Base-by-base conservation (phyloP, 2,329 filamentous ascomycete genomes). In the Fusarium stilboides region DNA sequence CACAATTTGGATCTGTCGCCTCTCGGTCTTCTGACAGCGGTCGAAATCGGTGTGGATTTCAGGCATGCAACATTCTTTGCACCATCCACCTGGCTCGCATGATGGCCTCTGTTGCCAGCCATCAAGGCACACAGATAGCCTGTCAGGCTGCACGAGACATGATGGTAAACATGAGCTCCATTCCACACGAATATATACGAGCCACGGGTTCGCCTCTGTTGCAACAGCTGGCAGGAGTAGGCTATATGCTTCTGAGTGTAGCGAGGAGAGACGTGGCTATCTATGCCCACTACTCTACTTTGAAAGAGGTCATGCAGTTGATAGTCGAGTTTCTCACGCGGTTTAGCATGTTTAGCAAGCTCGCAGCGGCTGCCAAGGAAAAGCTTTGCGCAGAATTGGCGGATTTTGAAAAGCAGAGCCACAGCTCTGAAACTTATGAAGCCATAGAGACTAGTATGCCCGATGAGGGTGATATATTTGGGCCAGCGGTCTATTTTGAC, bases 61-160 rank as follows among this genome's bases (percentile, higher is more conserved):
- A 53, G 8, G 13, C 50, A 4, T 53, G 50, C 39, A 53, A 53
- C 4, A 43, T 53, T 9, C 12, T 43, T 9, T 53, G 37, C 7
- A 53, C 50, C 5, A 53, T 53, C 22, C 50, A 53, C 28, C 19
- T 53, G 9, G 50, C 50, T 20, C 24, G 50, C 8, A 53, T 53
- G 37, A 53, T 53, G 37, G 15, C 39, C 3, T 43, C 39, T 1
- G 19, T 43, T 9, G 50, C 50, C 14, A 33, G 8, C 15, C 50
- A 43, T 9, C 15, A 43, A 22, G 50, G 15, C 2, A 34, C 40
- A 3, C 14, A 34, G 15, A 19, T n/a, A 14, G 26, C 8, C 10
- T 53, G 50, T 6, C 28, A 34, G 31, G 50, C 50, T 10, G 37
- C 39, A 4, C 26, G 14, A 34, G 39, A 53, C 10, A 53, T 43